Conservation (phyloP, 495 filamentous ascomycete species). For the Aspergillus avenaceus region DNA sequence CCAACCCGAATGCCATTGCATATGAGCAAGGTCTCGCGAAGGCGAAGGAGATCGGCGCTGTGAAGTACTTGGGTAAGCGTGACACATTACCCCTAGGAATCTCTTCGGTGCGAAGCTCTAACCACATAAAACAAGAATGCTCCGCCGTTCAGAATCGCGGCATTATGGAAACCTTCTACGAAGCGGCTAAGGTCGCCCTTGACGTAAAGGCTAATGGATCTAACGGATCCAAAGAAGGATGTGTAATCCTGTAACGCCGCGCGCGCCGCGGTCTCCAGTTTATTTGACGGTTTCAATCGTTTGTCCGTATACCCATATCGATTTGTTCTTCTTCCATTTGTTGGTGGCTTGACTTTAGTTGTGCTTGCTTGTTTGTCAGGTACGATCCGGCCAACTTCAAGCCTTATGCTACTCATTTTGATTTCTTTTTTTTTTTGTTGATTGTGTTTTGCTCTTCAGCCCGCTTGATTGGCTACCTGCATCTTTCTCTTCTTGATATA, state of each 20-base stretch:
- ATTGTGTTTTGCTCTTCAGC: slow-evolving; percentile 24
- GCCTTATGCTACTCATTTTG: not conserved
- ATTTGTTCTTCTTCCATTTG: too few relatives aligned
- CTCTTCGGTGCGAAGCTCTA: slow-evolving; percentile 2
- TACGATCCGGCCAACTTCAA: not conserved
- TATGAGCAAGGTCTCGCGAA: slow-evolving; percentile 93
- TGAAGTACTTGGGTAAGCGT: slow-evolving; percentile 77
- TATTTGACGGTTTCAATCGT: slow-evolving; percentile 1
- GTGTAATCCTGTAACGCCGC: slow-evolving; percentile 29
- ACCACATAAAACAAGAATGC: slow-evolving; percentile 63
- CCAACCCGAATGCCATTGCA: slow-evolving; percentile 66
- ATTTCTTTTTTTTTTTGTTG: not conserved
- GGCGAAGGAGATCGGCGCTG: slow-evolving; percentile 79
- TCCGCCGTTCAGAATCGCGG: slow-evolving; percentile 96
- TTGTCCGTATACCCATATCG: slow-evolving; percentile 15
- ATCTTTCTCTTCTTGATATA: slow-evolving; percentile 20
- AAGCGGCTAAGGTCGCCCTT: slow-evolving; percentile 93
- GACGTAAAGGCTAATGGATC: slow-evolving; percentile 63
- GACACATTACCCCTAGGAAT: not conserved
- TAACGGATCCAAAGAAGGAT: slow-evolving; percentile 29
- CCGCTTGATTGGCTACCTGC: slow-evolving; percentile 16
- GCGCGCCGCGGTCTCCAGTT: not conserved
- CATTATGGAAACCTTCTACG: slow-evolving; percentile 97
- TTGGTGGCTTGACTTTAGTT: too few relatives aligned
- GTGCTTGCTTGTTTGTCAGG: not conserved